phyloP scores from a whole-genome alignment of 495 filamentous ascomycete species.

The Hyaloscypha bicolor region DNA sequence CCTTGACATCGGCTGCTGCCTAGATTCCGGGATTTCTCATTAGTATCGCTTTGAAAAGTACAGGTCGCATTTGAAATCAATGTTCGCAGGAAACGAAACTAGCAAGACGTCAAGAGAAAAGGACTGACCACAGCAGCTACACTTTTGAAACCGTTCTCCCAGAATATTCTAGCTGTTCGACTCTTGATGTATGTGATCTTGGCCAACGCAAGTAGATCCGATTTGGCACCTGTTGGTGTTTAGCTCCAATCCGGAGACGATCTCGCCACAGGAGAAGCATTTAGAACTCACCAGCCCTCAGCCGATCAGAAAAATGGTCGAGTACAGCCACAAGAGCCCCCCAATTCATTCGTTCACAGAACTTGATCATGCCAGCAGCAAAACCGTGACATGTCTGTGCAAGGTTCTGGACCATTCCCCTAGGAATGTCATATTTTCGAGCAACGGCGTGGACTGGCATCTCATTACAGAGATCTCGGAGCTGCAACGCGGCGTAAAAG shows the following conservation, averaged over 20 bases:
- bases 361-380: constrained; percentile 74
- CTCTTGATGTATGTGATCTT: constrained; percentile 80
- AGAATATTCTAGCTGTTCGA: constrained; percentile 72
- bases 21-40: not conserved
- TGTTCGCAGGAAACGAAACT: too few species aligned
- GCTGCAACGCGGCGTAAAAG: constrained; percentile 78
- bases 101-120: not conserved
- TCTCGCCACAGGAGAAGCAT: not conserved
- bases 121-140: constrained; percentile 53
- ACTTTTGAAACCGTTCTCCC: constrained; percentile 75
- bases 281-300: constrained; percentile 52
- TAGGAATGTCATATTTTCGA: constrained; percentile 66
- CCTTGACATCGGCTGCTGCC: constrained; percentile 67
- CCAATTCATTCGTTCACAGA: constrained; percentile 51
- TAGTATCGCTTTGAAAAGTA: not conserved
- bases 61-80: too few species aligned
- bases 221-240: constrained; percentile 55
- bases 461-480: constrained; percentile 82
- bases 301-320: constrained; percentile 74
- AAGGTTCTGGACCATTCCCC: constrained; percentile 72
- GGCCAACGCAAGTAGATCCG: constrained; percentile 72
- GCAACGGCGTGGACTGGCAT: constrained; percentile 71
- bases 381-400: constrained; percentile 79
- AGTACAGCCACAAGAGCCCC: constrained; percentile 70
- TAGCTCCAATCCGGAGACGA: not conserved